A percentile compares a stretch with the other conserved stretches of the same genome.
Evolutionary conservation across 2,329 filamentous ascomycete genomes (phyloP).

Genomic region (Pyricularia pennisetigena): DNA sequence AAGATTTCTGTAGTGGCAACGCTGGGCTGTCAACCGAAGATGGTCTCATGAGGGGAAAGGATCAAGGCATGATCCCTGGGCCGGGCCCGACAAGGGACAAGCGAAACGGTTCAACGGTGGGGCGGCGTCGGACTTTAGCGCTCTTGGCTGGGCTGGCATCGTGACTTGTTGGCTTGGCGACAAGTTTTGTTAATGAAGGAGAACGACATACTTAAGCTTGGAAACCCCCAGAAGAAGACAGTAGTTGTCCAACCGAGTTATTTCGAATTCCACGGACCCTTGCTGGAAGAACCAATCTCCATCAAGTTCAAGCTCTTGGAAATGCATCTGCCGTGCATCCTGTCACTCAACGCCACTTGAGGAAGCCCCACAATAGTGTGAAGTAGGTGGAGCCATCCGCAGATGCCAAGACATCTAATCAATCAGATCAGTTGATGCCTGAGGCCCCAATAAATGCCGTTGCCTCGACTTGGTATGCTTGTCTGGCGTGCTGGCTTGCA

Average conservation of each 20-base stretch:
- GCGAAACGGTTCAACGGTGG: background rate
- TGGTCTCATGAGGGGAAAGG: background rate
- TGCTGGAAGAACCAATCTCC: background rate
- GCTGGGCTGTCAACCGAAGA: background rate
- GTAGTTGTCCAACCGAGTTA: background rate
- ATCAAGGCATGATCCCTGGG: background rate
- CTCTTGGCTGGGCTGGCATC: background rate
- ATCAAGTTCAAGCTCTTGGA: background rate
- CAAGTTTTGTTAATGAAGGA: background rate
- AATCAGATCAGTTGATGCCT: conserved; percentile 4
- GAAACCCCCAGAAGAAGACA: background rate
- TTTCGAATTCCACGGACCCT: background rate
- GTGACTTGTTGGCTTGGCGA: background rate
- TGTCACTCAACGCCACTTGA: background rate
- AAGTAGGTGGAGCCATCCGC: background rate
- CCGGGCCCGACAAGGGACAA: background rate
- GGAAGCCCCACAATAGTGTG: background rate
- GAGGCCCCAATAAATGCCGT: background rate
- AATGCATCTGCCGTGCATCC: background rate
- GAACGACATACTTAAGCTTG: background rate
- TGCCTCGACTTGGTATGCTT: background rate
- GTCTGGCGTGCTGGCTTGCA: background rate
- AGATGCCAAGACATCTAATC: conserved; percentile 2
- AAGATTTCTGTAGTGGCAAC: background rate
- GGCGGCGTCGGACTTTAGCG: background rate